Evolutionary conservation across 2,329 filamentous ascomycete genomes (phyloP).

Genomic region (Colletotrichum sp.): DNA sequence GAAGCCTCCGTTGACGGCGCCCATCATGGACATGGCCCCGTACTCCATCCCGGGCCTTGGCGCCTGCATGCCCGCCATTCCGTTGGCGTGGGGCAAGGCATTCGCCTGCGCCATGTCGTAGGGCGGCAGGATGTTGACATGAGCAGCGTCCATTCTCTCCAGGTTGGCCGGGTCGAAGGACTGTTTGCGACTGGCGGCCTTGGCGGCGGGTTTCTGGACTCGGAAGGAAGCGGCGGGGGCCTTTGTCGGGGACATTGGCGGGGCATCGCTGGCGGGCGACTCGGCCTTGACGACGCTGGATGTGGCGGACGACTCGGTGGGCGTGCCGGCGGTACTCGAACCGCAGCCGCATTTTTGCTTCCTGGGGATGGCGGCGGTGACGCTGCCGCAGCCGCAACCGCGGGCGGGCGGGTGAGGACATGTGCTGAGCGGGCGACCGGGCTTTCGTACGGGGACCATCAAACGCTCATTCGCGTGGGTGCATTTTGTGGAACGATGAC

Average conservation of each 20-base stretch:
- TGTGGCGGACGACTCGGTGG: conserved; percentile 11
- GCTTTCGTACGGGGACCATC: conserved; percentile 74
- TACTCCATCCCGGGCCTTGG: conserved; percentile 15
- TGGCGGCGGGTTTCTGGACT: conserved; percentile 48
- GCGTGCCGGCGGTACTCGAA: conserved; percentile 27
- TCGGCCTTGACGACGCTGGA: conserved; percentile 24
- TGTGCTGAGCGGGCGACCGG: conserved; percentile 71
- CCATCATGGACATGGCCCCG: conserved; percentile 17
- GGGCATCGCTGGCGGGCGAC: conserved; percentile 32
- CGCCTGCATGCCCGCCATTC: conserved; percentile 21
- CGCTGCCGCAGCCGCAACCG: conserved; percentile 64
- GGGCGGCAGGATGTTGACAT: conserved; percentile 51
- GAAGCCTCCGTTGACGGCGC: conserved; percentile 10
- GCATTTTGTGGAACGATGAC: conserved; percentile 78
- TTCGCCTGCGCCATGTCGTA: conserved; percentile 25
- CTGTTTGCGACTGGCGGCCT: conserved; percentile 45
- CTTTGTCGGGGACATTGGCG: conserved; percentile 38
- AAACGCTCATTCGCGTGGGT: conserved; percentile 70
- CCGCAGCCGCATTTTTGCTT: conserved; percentile 62
- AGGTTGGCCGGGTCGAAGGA: conserved; percentile 55
- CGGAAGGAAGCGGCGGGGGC: conserved; percentile 42
- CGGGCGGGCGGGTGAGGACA: conserved; percentile 70
- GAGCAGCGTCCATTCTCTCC: conserved; percentile 57
- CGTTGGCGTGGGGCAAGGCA: conserved; percentile 22
- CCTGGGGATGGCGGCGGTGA: conserved; percentile 69